phyloP scores from a whole-genome alignment of 768 basidiomycete genomes.

The Dacryopinax primogenitus region DNA sequence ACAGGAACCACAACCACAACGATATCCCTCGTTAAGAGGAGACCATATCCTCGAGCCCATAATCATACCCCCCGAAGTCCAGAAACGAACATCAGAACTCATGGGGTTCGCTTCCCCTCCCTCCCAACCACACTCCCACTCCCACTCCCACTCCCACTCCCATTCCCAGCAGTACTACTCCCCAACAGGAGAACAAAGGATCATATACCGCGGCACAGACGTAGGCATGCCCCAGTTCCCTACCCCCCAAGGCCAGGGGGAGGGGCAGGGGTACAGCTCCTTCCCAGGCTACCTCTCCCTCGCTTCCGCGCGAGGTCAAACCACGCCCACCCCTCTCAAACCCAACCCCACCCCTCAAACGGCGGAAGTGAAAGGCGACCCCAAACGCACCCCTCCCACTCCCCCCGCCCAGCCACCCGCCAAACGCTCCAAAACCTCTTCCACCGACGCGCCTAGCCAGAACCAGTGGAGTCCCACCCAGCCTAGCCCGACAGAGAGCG shows the following conservation, averaged over 20 bases:
- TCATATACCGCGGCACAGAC: neutral
- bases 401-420: neutral
- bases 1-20: neutral
- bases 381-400: neutral
- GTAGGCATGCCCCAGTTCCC: slow-evolving; percentile 6
- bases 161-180: neutral
- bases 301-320: neutral
- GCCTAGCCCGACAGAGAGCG: neutral
- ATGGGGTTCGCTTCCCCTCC: neutral
- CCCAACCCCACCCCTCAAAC: neutral
- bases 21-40: neutral
- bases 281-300: neutral
- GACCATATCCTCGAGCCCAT: slow-evolving; percentile 1
- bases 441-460: neutral
- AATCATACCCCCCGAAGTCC: neutral
- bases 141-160: neutral
- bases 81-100: neutral
- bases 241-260: neutral
- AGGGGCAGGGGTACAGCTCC: neutral
- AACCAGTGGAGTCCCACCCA: neutral
- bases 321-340: neutral
- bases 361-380: neutral
- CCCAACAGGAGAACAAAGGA: neutral
- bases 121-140: neutral
- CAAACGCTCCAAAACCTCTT: neutral